Conservation (phyloP, 2,329 filamentous ascomycete genomes). For the Colletotrichum brevisporum region DNA sequence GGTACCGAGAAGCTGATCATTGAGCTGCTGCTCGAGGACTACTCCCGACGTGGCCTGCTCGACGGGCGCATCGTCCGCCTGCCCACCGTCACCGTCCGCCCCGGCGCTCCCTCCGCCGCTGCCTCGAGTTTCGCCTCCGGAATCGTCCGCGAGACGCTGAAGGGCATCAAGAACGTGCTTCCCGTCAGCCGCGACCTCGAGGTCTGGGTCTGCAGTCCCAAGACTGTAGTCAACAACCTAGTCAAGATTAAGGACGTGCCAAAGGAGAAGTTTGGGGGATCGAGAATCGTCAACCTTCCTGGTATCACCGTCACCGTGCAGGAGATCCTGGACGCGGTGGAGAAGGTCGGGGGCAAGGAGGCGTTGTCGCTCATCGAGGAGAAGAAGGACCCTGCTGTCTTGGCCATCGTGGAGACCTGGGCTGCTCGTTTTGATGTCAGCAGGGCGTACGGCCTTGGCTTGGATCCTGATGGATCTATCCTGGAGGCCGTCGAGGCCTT, state of each 20-base stretch:
- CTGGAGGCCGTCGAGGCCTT: constrained; percentile 31
- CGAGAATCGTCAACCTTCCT: constrained; percentile 65
- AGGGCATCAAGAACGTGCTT: constrained; percentile 60
- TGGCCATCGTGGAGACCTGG: constrained; percentile 68
- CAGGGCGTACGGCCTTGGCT: constrained; percentile 67
- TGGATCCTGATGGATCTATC: constrained; percentile 57
- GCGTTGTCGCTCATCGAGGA: constrained; percentile 61
- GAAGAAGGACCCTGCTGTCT: constrained; percentile 60
- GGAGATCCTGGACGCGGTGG: constrained; percentile 66
- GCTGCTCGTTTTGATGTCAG: constrained; percentile 64
- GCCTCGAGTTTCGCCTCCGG: constrained; percentile 73
- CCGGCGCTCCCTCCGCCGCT: constrained; percentile 72
- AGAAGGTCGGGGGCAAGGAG: constrained; percentile 63
- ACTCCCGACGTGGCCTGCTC: constrained; percentile 65
- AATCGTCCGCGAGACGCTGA: constrained; percentile 73
- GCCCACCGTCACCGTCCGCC: constrained; percentile 72
- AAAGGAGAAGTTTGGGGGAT: constrained; percentile 54
- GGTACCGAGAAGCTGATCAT: constrained; percentile 74
- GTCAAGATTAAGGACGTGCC: constrained; percentile 59
- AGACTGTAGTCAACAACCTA: constrained; percentile 60
- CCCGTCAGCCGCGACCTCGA: constrained; percentile 59
- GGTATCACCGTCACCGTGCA: constrained; percentile 67
- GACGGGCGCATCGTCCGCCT: constrained; percentile 71
- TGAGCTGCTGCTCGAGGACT: constrained; percentile 70
- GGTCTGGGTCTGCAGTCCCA: constrained; percentile 65